Evolutionary conservation across 2,329 filamentous ascomycete genomes (phyloP), one percentile per base, ranked within the genome.

Genomic region (Aspergillus phoenicis): DNA sequence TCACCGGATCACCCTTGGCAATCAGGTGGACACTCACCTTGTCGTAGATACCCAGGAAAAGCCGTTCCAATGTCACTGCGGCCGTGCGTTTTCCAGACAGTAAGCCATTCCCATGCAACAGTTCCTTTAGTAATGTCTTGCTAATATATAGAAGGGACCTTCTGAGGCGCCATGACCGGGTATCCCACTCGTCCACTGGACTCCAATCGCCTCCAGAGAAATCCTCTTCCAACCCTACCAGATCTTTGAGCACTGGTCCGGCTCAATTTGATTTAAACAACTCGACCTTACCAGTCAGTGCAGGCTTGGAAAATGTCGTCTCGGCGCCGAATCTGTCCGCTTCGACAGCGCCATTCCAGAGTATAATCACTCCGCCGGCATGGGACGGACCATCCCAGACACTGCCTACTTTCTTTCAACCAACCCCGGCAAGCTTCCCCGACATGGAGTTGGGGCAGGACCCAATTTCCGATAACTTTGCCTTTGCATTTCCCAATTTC

Each of bases 41-140:
- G 2, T n/a, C 5, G 28, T 30, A 77, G 74, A 76, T 60, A 77
- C 73, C 6, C 66, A 67, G 17, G 74, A 77, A 52, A 71, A 67
- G 38, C 73, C 73, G 4, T 77, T 74, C 62, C 17, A 5, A 26
- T 58, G 55, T 22, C 47, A 13, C 5, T 51, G 47, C 30, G 47
- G 47, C 10, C 47, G n/a, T 33, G 8, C 47, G 11, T 51, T 51
- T 7, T 33, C 47, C 15, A 33, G 47, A 17, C 47, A 51, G 47
- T 48, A 58, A 24, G 17, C 13, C 20, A 10, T 39, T 26, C 2
- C 28, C 22, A 24, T n/a, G 5, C 13, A 36, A 8, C 2, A 13
- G 10, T 24, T 13, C 5, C 6, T 0, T 11, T 36, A 5, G 2
- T 13, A 8, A 13, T 36, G 11, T 36, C 11, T 11, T 36, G n/a